Evolutionary conservation across 371 early-diverging fungal species (phyloP).

Genomic region (Coemansia sp.): DNA sequence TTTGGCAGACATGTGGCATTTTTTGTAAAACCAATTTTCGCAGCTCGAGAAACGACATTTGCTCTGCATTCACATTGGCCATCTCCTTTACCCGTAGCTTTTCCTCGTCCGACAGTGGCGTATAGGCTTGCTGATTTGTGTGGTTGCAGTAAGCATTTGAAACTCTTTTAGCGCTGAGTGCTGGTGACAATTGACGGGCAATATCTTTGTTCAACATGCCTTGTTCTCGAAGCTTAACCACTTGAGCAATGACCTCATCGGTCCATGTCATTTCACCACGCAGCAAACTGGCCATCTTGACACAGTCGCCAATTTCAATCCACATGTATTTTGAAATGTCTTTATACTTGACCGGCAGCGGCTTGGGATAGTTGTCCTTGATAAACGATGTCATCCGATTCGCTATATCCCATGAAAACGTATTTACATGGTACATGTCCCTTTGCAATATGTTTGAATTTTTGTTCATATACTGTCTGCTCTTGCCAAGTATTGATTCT

Average conservation of each 20-base stretch:
- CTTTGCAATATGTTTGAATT: conserved; percentile 8
- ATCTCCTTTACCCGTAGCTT: not conserved
- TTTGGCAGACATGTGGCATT: not conserved
- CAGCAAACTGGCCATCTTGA: conserved; percentile 6
- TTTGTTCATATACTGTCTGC: not conserved
- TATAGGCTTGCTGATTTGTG: too few relatives aligned
- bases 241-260: not conserved
- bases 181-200: conserved; percentile 9
- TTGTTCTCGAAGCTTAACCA: not conserved
- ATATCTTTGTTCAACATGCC: not conserved
- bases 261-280: conserved; percentile 16
- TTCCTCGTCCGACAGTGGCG: not conserved
- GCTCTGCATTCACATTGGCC: not conserved
- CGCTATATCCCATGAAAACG: not conserved
- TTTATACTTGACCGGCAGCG: not conserved
- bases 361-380: not conserved
- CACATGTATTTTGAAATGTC: conserved; percentile 19
- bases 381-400: not conserved
- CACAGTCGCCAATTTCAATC: conserved; percentile 12
- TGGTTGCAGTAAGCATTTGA: too few relatives aligned
- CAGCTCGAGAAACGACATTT: not conserved
- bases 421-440: not conserved
- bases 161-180: not conserved
- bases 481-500: not conserved
- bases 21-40: too few relatives aligned